These are phyloP conservation scores for Capillidium rhysosporum DNA, from an alignment of 371 early-diverging fungal genomes.

Conservation along the genomic window DNA sequence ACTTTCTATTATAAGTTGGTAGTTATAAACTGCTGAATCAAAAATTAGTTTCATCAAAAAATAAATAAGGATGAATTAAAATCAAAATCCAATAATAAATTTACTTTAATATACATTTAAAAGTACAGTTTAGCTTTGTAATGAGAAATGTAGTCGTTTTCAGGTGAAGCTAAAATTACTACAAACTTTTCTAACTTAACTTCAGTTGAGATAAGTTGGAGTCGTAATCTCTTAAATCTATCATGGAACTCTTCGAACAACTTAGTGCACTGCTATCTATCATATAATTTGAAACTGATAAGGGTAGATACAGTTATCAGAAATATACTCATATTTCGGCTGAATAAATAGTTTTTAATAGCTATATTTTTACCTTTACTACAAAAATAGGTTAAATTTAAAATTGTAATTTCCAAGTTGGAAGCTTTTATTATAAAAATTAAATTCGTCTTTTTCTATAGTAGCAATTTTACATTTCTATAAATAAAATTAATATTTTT, in stretches of 20 bases:
- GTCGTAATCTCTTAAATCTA: neutral
- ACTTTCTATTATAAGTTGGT: neutral
- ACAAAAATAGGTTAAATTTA: too few species aligned
- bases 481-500: too few species aligned
- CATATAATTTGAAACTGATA: neutral
- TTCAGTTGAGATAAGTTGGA: neutral
- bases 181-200: neutral
- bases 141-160: neutral
- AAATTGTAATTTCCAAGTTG: too few species aligned
- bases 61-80: neutral
- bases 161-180: neutral
- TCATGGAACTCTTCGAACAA: neutral
- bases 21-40: neutral
- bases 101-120: neutral
- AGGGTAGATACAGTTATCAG: neutral
- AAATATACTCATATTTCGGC: slow-evolving; percentile 8
- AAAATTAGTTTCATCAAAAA: neutral
- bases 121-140: neutral
- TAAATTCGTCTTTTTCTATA: too few species aligned
- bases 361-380: too few species aligned
- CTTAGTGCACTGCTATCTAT: neutral
- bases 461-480: too few species aligned
- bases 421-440: too few species aligned
- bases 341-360: slow-evolving; percentile 43
- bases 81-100: neutral